Conservation (phyloP, 345 rosid species). For the Euphorbia peplus region DNA sequence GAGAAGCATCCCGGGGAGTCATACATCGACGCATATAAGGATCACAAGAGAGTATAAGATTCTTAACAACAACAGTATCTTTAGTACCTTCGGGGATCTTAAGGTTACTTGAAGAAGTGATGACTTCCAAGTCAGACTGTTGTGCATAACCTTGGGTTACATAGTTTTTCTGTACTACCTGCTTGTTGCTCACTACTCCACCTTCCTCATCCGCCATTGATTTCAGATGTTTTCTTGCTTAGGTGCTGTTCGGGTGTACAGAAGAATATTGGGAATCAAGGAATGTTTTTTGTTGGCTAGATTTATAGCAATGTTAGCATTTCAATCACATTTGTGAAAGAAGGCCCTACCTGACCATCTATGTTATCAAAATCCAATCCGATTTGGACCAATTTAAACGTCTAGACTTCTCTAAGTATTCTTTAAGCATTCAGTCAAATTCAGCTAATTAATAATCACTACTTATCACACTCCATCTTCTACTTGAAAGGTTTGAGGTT, state of each 20-base stretch:
- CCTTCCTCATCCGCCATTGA: conserved; percentile 12
- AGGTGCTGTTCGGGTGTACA: not conserved
- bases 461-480: too few relatives aligned
- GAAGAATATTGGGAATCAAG: not conserved
- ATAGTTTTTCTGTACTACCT: conserved; percentile 15
- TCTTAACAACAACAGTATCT: conserved; percentile 19
- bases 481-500: too few relatives aligned
- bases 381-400: too few relatives aligned
- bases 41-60: conserved; percentile 19
- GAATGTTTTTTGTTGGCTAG: not conserved
- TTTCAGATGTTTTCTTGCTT: too few relatives aligned
- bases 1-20: not conserved
- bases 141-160: not conserved
- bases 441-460: too few relatives aligned
- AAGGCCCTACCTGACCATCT: too few relatives aligned
- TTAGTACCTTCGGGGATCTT: not conserved
- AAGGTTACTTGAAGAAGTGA: conserved; percentile 1
- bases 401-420: too few relatives aligned
- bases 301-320: not conserved
- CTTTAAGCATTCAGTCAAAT: too few relatives aligned
- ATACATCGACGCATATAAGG: conserved; percentile 19
- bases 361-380: too few relatives aligned
- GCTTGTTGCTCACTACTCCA: conserved; percentile 14
- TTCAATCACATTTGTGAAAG: too few relatives aligned
- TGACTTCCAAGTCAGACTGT: conserved; percentile 12